A percentile compares a stretch with the other conserved stretches of the same genome.
Conservation (phyloP, 2,329 filamentous ascomycete genomes). For the Diatrype stigma region DNA sequence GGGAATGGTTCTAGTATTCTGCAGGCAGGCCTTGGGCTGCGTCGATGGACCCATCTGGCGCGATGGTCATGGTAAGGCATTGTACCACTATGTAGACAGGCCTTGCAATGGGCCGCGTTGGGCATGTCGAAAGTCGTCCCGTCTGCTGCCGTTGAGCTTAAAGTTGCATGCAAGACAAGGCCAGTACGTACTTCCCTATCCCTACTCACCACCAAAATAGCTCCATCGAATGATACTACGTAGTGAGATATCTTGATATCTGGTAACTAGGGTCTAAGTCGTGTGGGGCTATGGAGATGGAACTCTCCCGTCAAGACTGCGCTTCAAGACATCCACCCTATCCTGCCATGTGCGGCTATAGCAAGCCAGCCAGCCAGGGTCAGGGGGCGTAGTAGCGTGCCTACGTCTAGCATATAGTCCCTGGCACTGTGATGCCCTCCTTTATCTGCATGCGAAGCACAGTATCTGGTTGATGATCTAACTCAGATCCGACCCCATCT, state of each 20-base stretch:
- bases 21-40: slow-evolving; percentile 11
- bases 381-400: slow-evolving; percentile 1
- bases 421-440: slow-evolving; percentile 1
- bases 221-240: neutral
- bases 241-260: neutral
- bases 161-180: neutral
- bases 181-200: neutral
- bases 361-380: too few relatives aligned
- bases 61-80: neutral
- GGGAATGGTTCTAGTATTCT: slow-evolving; percentile 1
- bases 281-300: neutral
- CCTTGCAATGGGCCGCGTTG: slow-evolving; percentile 13
- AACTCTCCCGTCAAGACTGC: neutral
- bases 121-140: too few relatives aligned
- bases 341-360: neutral
- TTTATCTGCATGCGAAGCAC: neutral
- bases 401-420: neutral
- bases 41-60: neutral
- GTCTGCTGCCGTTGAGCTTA: neutral
- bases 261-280: neutral
- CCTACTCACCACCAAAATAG: neutral
- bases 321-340: too few relatives aligned
- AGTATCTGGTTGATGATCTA: neutral
- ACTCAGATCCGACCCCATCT: slow-evolving; percentile 3
- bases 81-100: too few relatives aligned